These are phyloP conservation scores for Aaosphaeria arxii DNA, from an alignment of 2,329 filamentous ascomycete species.

Conservation along the genomic window DNA sequence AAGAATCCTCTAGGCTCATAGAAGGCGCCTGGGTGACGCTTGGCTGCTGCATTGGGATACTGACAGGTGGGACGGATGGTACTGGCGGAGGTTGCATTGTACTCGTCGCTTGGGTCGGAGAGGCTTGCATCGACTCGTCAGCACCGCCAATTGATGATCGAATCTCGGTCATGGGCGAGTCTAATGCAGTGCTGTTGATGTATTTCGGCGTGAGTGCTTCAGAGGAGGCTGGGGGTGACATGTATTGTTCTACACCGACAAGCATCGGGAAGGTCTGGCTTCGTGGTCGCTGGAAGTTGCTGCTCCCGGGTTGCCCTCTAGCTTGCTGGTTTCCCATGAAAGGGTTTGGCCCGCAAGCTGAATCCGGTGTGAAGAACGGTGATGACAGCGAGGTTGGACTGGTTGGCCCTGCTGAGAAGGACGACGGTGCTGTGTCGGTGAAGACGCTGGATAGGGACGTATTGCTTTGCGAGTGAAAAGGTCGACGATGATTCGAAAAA, in stretches of 20 bases:
- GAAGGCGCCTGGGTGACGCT: slow-evolving; percentile 6
- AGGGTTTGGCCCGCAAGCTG: slow-evolving; percentile 57
- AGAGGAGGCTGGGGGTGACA: slow-evolving; percentile 49
- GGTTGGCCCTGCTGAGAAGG: slow-evolving; percentile 67
- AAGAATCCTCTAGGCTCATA: slow-evolving; percentile 33
- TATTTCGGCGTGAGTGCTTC: slow-evolving; percentile 57
- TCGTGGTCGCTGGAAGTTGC: slow-evolving; percentile 69
- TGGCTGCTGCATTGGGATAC: slow-evolving; percentile 13
- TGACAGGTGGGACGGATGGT: slow-evolving; percentile 38
- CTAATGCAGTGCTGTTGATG: slow-evolving; percentile 44
- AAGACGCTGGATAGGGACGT: slow-evolving; percentile 67
- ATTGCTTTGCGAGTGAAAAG: slow-evolving; percentile 63
- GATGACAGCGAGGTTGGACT: slow-evolving; percentile 73
- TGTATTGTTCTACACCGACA: slow-evolving; percentile 57
- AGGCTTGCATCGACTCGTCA: slow-evolving; percentile 40
- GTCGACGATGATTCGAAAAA: slow-evolving; percentile 59
- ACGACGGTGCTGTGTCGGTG: slow-evolving; percentile 62
- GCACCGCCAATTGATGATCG: slow-evolving; percentile 36
- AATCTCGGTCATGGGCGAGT: slow-evolving; percentile 51
- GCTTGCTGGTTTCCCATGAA: slow-evolving; percentile 59
- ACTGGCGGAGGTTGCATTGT: slow-evolving; percentile 48
- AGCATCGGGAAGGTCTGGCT: slow-evolving; percentile 83
- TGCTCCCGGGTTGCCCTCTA: slow-evolving; percentile 45
- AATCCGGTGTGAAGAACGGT: slow-evolving; percentile 76
- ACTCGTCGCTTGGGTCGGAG: slow-evolving; percentile 33